Evolutionary conservation across 2,329 filamentous ascomycete species (phyloP).

Genomic region (Ceratocystis huliohia): DNA sequence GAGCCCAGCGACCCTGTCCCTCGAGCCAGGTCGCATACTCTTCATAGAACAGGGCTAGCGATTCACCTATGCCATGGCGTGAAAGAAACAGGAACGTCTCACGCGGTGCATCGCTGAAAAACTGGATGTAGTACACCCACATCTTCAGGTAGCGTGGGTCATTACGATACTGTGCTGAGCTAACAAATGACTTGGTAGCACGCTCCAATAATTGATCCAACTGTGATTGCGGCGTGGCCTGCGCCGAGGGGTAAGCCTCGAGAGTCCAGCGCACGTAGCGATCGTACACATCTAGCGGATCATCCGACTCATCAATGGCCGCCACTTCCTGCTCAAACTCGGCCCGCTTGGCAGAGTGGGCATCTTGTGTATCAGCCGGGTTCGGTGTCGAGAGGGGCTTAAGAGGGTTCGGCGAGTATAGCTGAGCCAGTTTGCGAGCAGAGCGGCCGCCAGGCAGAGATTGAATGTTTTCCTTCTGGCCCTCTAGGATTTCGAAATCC

Average conservation of each 20-base stretch:
- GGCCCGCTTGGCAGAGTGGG: slow-evolving; percentile 66
- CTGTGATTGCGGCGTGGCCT: slow-evolving; percentile 84
- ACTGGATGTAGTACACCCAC: slow-evolving; percentile 85
- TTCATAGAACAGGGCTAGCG: slow-evolving; percentile 85
- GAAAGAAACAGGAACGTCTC: slow-evolving; percentile 88
- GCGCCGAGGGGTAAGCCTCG: slow-evolving; percentile 85
- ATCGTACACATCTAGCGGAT: slow-evolving; percentile 90
- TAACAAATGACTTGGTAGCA: slow-evolving; percentile 79
- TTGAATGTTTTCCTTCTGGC: slow-evolving; percentile 96
- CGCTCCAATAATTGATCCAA: slow-evolving; percentile 80
- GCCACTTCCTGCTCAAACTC: slow-evolving; percentile 78
- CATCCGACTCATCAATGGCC: slow-evolving; percentile 72
- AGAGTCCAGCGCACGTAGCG: slow-evolving; percentile 96
- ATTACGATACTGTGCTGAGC: slow-evolving; percentile 81
- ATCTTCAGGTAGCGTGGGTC: slow-evolving; percentile 86
- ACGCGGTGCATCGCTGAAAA: slow-evolving; percentile 85
- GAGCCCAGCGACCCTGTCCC: slow-evolving; percentile 65
- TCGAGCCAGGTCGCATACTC: slow-evolving; percentile 94
- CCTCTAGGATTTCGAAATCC: slow-evolving; percentile 85
- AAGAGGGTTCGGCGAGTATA: slow-evolving; percentile 57
- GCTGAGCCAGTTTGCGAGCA: slow-evolving; percentile 72
- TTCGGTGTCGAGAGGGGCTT: slow-evolving; percentile 49
- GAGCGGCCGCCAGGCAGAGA: slow-evolving; percentile 77
- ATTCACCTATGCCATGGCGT: slow-evolving; percentile 75
- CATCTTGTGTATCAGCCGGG: slow-evolving; percentile 58